Evolutionary conservation across 768 basidiomycete species (phyloP), one percentile per base, ranked within the genome.

Genomic region (Mycena vulgaris): DNA sequence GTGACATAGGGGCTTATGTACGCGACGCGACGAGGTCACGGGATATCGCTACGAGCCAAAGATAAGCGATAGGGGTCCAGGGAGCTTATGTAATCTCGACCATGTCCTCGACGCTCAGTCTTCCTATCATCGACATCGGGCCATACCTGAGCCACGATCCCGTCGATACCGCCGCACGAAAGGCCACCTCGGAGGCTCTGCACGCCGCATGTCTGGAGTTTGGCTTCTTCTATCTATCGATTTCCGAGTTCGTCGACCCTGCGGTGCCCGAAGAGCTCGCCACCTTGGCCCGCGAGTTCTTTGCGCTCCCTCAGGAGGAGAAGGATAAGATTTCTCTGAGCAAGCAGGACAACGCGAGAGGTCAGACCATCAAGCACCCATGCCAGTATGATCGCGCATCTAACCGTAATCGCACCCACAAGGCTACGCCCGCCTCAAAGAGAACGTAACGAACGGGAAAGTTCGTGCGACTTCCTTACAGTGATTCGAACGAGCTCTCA

Each of bases 181-280:
- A 81, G 17, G 81, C 85, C 5, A 83, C 85, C 1, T 85, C 88
- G 28, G 84, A 85, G 14, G 88, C 89, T 0, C 80, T 97, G 21
- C 95, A 95, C 75, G 77, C 81, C 0, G 94, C 95, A 10, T 95
- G 94, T 75, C 76, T 93, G 25, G 83, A 93, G 62, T 94, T 89
- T 63, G 96, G 96, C 0, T 97, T 97, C 86, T 96, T 97, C 83
- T 97, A 97, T 80, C 84, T 96, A 52, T 88, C 95, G 69, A 83
- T 95, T 51, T 87, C 89, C 3, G 80, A 85, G 5, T 93, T 84
- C 72, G 80, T 92, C 17, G 83, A 90, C 39, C 81, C 80, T 0
- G 76, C 82, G 0, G 92, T 95, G 74, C 86, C 91, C 13, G 89
- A 91, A 48, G 89, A 92, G 70, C 87, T 96, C 9, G 79, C 88